Evolutionary conservation across 306 rosid genomes (phyloP).

Genomic region (Cyclanthera cordifolia): DNA sequence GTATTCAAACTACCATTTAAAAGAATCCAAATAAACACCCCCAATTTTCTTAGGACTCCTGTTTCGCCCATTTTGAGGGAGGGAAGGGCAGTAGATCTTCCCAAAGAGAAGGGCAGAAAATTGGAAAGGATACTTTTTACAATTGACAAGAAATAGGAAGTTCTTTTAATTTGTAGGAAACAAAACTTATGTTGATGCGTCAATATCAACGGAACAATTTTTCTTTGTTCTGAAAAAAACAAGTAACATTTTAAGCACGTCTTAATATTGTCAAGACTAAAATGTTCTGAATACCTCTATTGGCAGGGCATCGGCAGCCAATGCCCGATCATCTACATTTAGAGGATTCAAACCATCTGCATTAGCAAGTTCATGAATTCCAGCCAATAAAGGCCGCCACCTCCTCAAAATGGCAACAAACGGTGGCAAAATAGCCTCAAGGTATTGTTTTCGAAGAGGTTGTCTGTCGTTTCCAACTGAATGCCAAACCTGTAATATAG

Average conservation of each 20-base stretch:
- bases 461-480: slow-evolving; percentile 60
- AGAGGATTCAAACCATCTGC: slow-evolving; percentile 85
- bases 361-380: slow-evolving; percentile 90
- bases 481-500: slow-evolving; percentile 66
- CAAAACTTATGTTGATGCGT: too few relatives aligned
- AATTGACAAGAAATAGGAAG: neutral
- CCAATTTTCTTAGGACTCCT: too few relatives aligned
- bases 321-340: slow-evolving; percentile 51
- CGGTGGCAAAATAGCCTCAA: slow-evolving; percentile 82
- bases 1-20: too few relatives aligned
- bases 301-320: slow-evolving; percentile 69
- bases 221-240: neutral
- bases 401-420: slow-evolving; percentile 87
- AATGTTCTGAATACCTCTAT: slow-evolving; percentile 40
- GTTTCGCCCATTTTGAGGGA: neutral
- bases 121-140: neutral
- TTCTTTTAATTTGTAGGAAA: too few relatives aligned
- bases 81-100: neutral
- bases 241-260: neutral
- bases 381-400: slow-evolving; percentile 92
- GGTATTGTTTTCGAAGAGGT: slow-evolving; percentile 72
- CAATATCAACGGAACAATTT: neutral
- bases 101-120: neutral
- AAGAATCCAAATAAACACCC: too few relatives aligned
- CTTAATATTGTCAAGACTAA: neutral